Evolutionary conservation across 2,329 filamentous ascomycete genomes (phyloP), one percentile per base, ranked within the genome.

Genomic region (Ophiocordyceps camponoti-leonardi): DNA sequence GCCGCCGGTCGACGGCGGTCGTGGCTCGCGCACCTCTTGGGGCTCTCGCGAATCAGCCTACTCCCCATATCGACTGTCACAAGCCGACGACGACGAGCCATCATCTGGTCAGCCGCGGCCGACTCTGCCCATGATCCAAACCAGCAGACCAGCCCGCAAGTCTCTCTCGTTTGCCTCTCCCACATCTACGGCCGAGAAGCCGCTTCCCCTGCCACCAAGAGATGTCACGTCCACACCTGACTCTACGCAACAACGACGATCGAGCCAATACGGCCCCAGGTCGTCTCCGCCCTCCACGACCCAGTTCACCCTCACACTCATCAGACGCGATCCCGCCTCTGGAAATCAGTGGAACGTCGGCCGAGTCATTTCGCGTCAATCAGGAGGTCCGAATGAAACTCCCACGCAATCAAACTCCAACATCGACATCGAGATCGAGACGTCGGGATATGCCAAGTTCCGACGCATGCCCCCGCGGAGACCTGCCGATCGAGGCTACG

Each of bases 331-430:
- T 56, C 81, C 81, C 1, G 68, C 72, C 20, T 75, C 79, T 10
- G 77, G 77, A 8, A 69, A 69, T 46, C 83, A 87, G 58, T 86
- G 82, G 81, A 87, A 87, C 55, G 72, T 87, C 13, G 83, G 79
- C 20, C 77, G 70, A 46, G 71, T 86, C 43, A 71, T 69, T 2
- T 76, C 72, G 0, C 68, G 68, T 48, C 70, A 75, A 49, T 58
- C 67, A 14, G 68, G 72, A 1, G 56, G 54, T 44, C n/a, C 47
- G 42, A 46, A 48, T 46, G 22, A 51, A 26, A 7, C 35, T n/a
- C 6, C 11, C 4, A 6, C 43, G 20, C 46, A 28, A 42, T 18
- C 51, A 13, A 53, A 57, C 22, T 71, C 66, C 0, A 64, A 66
- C 16, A 73, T 78, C 49, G 65, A 67, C 45, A 65, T 78, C 45